These are phyloP conservation scores for Eurotiales sp. DNA, from an alignment of 2,329 filamentous ascomycete species.

Conservation along the genomic window DNA sequence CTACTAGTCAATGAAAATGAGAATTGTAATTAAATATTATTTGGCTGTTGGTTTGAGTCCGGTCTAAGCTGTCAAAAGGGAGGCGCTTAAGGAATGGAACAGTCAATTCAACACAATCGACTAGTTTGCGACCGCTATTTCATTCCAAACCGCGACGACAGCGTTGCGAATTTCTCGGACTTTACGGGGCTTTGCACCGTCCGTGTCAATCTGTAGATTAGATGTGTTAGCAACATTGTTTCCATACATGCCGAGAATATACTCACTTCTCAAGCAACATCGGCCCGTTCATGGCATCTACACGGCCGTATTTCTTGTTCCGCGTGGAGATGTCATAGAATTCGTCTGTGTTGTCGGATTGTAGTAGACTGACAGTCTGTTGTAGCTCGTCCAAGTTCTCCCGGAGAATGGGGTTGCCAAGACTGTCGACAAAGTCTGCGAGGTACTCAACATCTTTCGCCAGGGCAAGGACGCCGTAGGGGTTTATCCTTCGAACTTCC, in stretches of 20 bases:
- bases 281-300: constrained; percentile 86
- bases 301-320: constrained; percentile 90
- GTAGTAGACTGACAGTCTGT: constrained; percentile 86
- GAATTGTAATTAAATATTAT: constrained; percentile 7
- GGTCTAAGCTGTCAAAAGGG: background rate
- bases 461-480: constrained; percentile 75
- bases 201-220: constrained; percentile 56
- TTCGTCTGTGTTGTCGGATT: constrained; percentile 85
- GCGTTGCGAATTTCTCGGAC: constrained; percentile 63
- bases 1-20: constrained; percentile 7
- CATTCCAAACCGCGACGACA: constrained; percentile 73
- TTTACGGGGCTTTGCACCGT: constrained; percentile 57
- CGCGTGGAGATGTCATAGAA: constrained; percentile 89
- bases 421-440: constrained; percentile 76
- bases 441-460: constrained; percentile 81
- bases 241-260: background rate
- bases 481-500: constrained; percentile 80
- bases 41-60: background rate
- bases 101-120: too few relatives aligned
- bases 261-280: constrained; percentile 84
- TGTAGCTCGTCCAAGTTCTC: constrained; percentile 89
- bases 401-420: constrained; percentile 82
- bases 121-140: too few relatives aligned
- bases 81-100: too few relatives aligned
- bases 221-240: background rate